Conservation (phyloP, 495 filamentous ascomycete species). For the Hamigera avellanea region DNA sequence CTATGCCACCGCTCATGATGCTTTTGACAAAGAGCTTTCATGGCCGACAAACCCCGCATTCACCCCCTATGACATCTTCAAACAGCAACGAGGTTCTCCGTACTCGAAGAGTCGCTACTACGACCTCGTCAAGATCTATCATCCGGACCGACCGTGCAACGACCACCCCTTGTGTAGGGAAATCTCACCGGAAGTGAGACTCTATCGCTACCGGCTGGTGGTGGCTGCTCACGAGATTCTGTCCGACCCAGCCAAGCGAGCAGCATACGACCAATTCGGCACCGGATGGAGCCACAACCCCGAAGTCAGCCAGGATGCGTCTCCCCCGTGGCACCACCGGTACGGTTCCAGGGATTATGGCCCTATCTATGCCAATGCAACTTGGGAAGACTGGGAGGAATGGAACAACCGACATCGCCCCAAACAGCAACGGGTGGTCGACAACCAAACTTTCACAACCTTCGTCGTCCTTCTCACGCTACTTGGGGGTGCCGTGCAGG, state of each 20-base stretch:
- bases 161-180: constrained; percentile 36
- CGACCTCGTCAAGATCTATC: constrained; percentile 88
- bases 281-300: constrained; percentile 59
- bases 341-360: constrained; percentile 19
- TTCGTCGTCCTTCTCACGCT: constrained; percentile 55
- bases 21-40: constrained; percentile 14
- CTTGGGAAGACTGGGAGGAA: constrained; percentile 97
- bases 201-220: constrained; percentile 81
- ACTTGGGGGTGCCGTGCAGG: constrained; percentile 57
- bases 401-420: constrained; percentile 57
- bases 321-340: constrained; percentile 6
- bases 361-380: constrained; percentile 67
- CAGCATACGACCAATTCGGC: constrained; percentile 72
- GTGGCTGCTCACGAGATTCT: constrained; percentile 82
- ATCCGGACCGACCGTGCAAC: constrained; percentile 63
- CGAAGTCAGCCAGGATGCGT: background rate
- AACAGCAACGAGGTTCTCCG: constrained; percentile 43
- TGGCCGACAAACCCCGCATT: constrained; percentile 26
- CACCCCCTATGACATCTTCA: constrained; percentile 90
- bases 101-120: constrained; percentile 81
- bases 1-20: constrained; percentile 23
- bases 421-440: constrained; percentile 50
- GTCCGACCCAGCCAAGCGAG: constrained; percentile 66
- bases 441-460: constrained; percentile 62
- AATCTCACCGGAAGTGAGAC: constrained; percentile 41